Evolutionary conservation across 345 rosid genomes (phyloP), one percentile per base, ranked within the genome.

Genomic region (Boechera retrofracta): DNA sequence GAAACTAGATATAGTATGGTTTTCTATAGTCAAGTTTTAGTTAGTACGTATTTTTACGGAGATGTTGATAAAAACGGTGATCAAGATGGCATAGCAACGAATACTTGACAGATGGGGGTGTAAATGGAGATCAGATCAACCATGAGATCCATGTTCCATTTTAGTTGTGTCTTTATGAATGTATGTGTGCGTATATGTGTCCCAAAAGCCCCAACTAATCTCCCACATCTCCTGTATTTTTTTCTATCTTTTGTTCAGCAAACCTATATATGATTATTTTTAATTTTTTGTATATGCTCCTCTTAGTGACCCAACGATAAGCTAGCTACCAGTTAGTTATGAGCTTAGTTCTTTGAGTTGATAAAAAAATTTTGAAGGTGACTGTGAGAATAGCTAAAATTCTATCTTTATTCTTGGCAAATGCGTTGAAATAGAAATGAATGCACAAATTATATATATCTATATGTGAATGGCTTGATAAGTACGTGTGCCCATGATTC

Each of bases 51-150:
- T 44, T 42, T 24, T 2, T 8, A 10, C 4, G n/a, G 7, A 44
- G 42, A 42, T 55, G 38, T 57, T 32, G 62, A 32, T 57, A 26
- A 57, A 57, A 33, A 7, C 63, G 32, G n/a, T 4, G 53, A 62
- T 38, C 53, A 62, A 16, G 61, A 62, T 73, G n/a, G 31, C 47
- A 10, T 48, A n/a, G 6, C 10, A 71, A 15, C 5, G 7, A 72
- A 49, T 60, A 36, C 21, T 38, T 61, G 39, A 28, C 28, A 35
- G 4, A 58, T 49, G 10, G 8, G 10, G 8, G 42, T 62, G 33
- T 72, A 72, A 52, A 63, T 52, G 54, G 49, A 60, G 38, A 48
- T 60, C 11, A 59, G 9, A 62, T 71, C 59, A 47, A 59, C 24
- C 57, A 59, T 58, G 47, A 45, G 58, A 72, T 62, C 52, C 45